Evolutionary conservation across 257 asterid species (phyloP).

Genomic region (Leonotis leonurus): DNA sequence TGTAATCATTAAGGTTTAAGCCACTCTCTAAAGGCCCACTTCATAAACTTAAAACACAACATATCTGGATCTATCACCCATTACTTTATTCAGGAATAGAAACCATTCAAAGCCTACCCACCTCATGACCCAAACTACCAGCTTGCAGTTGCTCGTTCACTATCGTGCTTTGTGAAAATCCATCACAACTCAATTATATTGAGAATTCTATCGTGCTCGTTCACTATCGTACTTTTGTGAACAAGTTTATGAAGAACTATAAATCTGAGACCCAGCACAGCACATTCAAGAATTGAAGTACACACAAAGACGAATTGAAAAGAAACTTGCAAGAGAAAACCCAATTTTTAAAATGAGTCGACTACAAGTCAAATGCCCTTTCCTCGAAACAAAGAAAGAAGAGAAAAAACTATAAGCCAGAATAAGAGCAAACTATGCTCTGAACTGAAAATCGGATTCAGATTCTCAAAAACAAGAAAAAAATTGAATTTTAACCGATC

Average conservation of each 20-base stretch:
- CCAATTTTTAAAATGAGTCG: not conserved
- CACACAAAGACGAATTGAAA: not conserved
- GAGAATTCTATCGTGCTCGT: not conserved
- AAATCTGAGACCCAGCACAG: not conserved
- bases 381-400: too few relatives aligned
- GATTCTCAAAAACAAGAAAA: conserved; percentile 14
- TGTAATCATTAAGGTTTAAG: not conserved
- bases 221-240: not conserved
- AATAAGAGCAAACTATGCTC: conserved; percentile 15
- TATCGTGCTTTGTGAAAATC: not conserved
- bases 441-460: conserved; percentile 6
- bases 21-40: conserved; percentile 6
- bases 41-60: conserved; percentile 12
- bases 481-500: not conserved
- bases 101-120: not conserved
- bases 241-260: not conserved
- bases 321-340: not conserved
- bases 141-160: not conserved
- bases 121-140: not conserved
- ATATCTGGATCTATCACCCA: conserved; percentile 13
- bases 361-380: not conserved
- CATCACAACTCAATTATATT: not conserved
- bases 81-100: not conserved
- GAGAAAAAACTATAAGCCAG: too few relatives aligned
- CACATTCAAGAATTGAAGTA: conserved; percentile 2